These are phyloP conservation scores for Camellia oleifera DNA, from an alignment of 179 eudicot genomes.

Conservation along the genomic window DNA sequence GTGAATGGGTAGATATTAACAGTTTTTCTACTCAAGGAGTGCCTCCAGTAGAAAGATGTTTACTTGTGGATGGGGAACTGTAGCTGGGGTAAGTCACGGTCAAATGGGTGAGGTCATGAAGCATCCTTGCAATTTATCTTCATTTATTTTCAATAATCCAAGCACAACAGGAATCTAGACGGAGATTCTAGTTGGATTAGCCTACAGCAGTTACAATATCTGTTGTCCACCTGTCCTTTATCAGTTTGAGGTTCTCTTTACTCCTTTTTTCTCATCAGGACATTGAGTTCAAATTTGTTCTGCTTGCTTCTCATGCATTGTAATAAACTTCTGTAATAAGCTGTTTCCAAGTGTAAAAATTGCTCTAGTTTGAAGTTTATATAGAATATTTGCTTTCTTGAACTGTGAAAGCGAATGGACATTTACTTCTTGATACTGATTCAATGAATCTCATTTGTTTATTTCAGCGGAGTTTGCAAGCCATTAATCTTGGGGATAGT, in stretches of 20 bases:
- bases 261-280: not conserved
- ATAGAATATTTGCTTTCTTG: not conserved
- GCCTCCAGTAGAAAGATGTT: too few relatives aligned
- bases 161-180: not conserved
- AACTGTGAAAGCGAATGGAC: not conserved
- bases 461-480: conserved; percentile 54
- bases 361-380: not conserved
- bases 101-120: too few relatives aligned
- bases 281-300: not conserved
- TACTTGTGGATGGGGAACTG: too few relatives aligned
- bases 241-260: conserved; percentile 6
- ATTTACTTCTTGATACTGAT: not conserved
- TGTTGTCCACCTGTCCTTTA: not conserved
- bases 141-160: too few relatives aligned
- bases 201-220: not conserved
- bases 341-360: not conserved
- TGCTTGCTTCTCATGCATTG: conserved; percentile 3
- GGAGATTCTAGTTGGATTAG: not conserved
- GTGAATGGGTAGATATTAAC: too few relatives aligned
- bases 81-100: too few relatives aligned
- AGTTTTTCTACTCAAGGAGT: too few relatives aligned
- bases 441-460: conserved; percentile 2
- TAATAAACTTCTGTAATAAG: not conserved
- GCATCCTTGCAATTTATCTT: conserved; percentile 1
- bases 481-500: conserved; percentile 80